Evolutionary conservation across 23 red algal species (phyloP), one percentile per base, ranked within the genome.

Genomic region (Cyanidiococcus yangmingshanensis): DNA sequence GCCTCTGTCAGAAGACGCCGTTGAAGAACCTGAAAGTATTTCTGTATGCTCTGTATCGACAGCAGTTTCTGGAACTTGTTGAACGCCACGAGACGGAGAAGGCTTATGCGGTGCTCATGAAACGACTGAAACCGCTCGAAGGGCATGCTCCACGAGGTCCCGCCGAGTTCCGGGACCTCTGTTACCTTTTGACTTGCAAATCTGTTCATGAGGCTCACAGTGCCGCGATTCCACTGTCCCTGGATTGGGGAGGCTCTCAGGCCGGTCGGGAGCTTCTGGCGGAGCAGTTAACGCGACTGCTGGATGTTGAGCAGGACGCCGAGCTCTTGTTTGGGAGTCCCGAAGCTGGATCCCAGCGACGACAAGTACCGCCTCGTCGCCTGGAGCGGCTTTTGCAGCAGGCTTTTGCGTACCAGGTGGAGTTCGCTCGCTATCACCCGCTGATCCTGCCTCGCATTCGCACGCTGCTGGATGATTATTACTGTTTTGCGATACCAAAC

Each of bases 131-230:
- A 58, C 83, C 89, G 15, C 85, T 98, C 2, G 94, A 98, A 76
- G 68, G 80, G 26, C 91, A 91, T 83, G 84, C 88, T 1, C 78
- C 76, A 26, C 83, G 85, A 27, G 63, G 63, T 7, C 18, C 79
- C 36, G 88, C 80, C 34, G 94, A 92, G 58, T 98, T 98, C 54
- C 86, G 85, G 34, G 88, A 98, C 58, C 76, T 98, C 50, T 91
- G 88, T 76, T 98, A 98, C 75, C 88, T 98, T 7, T 88, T 98
- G 68, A 91, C 94, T 30, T 98, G 94, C 88, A 91, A 98, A 59
- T 87, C 83, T 25, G 94, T 98, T 32, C 79, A 77, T 38, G 94
- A 98, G 38, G 87, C 84, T n/a, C 79, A 76, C 38, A 76, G 85
- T 1, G 90, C 88, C 39, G 68, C 80, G 29, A 25, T 35, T 30